These are phyloP conservation scores for Diplotaxis tenuifolia DNA, from an alignment of 345 rosid species.

Conservation along the genomic window DNA sequence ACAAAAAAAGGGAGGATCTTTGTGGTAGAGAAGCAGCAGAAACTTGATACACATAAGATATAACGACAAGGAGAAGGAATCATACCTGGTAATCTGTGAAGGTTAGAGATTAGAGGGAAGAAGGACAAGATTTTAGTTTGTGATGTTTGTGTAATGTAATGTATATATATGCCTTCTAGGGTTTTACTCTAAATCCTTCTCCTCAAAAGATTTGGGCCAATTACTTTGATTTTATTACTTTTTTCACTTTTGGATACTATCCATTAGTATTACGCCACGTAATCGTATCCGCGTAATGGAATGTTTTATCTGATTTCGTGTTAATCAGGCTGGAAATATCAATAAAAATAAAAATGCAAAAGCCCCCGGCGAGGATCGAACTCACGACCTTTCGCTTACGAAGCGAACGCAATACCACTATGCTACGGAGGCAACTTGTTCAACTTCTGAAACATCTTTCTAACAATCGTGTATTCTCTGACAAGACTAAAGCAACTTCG, in stretches of 20 bases:
- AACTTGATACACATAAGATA: neutral
- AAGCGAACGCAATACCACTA: conserved; percentile 99
- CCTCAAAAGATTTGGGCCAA: neutral
- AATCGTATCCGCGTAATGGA: neutral
- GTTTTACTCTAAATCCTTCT: conserved; percentile 15
- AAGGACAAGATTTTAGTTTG: neutral
- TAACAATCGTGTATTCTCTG: too few species aligned
- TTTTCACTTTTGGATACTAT: neutral
- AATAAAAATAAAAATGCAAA: neutral
- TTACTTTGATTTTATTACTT: neutral
- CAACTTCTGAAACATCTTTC: accelerated
- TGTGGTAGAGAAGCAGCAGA: neutral
- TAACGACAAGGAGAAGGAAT: neutral
- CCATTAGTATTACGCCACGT: neutral
- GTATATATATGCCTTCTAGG: conserved; percentile 27
- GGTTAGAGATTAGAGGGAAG: neutral
- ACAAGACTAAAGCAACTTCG: neutral
- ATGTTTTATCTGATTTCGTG: neutral
- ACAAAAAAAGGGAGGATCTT: neutral
- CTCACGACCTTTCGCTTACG: conserved; percentile 99
- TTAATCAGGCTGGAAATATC: neutral
- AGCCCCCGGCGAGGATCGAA: conserved; percentile 92
- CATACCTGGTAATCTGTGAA: neutral
- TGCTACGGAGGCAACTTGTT: conserved; percentile 67
- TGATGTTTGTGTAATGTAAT: neutral